Evolutionary conservation across 805 yeast species (phyloP).

Genomic region (Wickerhamiella parazyma): DNA sequence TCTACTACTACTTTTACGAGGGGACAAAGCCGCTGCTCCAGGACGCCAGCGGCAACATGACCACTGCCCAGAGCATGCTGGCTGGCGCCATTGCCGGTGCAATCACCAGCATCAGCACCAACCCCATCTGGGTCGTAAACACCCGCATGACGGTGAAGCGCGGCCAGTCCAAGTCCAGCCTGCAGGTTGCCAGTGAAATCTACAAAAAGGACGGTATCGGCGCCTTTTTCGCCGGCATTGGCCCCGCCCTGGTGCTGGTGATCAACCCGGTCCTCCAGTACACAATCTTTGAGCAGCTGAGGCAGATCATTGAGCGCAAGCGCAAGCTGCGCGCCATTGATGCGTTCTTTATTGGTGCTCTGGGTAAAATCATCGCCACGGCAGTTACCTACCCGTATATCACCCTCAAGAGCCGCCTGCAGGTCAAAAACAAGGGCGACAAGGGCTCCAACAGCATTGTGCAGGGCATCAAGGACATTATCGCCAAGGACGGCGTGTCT

Average conservation of each 20-base stretch:
- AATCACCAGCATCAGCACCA: conserved; percentile 65
- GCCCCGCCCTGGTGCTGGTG: conserved; percentile 78
- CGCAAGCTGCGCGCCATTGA: conserved; percentile 51
- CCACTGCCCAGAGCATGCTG: conserved; percentile 52
- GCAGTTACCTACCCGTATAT: conserved; percentile 78
- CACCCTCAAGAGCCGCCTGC: conserved; percentile 81
- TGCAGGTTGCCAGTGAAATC: conserved; percentile 47
- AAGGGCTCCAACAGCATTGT: conserved; percentile 18
- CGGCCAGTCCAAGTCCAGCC: conserved; percentile 30
- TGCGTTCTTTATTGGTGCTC: conserved; percentile 77
- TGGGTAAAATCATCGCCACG: conserved; percentile 84
- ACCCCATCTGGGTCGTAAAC: conserved; percentile 94
- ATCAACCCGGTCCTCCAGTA: conserved; percentile 84
- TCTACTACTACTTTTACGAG: conserved; percentile 85
- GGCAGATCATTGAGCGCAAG: conserved; percentile 45
- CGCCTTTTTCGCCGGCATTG: conserved; percentile 69
- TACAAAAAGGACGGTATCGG: conserved; percentile 54
- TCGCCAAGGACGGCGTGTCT: conserved; percentile 54
- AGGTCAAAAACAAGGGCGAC: conserved; percentile 37
- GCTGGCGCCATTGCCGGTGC: conserved; percentile 84
- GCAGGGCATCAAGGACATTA: conserved; percentile 38
- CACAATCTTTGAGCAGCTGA: conserved; percentile 78
- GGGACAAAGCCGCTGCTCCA: conserved; percentile 31
- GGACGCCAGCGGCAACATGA: conserved; percentile 23
- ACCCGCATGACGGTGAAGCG: conserved; percentile 63